phyloP scores from a whole-genome alignment of 164 flowering plant species.

The Kalanchoe fedtschenkoi region DNA sequence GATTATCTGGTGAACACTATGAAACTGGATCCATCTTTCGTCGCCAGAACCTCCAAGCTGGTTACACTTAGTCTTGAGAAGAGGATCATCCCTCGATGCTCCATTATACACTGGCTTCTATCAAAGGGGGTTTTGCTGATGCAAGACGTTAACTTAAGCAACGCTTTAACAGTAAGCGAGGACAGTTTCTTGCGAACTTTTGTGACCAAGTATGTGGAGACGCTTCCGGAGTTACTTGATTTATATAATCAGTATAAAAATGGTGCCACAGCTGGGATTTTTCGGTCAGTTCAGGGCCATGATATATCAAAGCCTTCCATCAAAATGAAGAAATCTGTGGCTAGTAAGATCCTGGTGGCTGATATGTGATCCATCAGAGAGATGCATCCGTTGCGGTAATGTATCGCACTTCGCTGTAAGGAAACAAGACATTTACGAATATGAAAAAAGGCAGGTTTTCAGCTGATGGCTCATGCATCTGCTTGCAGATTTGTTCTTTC shows the following conservation, averaged over 20 bases:
- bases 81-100: constrained; percentile 8
- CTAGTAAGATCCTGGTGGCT: too few relatives aligned
- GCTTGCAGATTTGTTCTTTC: too few relatives aligned
- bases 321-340: too few relatives aligned
- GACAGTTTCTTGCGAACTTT: not conserved
- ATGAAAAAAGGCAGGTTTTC: too few relatives aligned
- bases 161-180: not conserved
- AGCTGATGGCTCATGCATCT: too few relatives aligned
- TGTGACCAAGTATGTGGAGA: not conserved
- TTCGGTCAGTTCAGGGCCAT: not conserved
- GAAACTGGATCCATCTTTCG: not conserved
- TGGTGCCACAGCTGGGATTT: not conserved
- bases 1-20: constrained; percentile 7
- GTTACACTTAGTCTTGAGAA: constrained; percentile 6
- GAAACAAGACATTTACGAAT: too few relatives aligned
- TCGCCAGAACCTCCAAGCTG: not conserved
- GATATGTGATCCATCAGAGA: too few relatives aligned
- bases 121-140: constrained; percentile 2
- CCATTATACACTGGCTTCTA: not conserved
- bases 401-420: too few relatives aligned
- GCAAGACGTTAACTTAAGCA: not conserved
- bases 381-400: too few relatives aligned
- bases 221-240: not conserved
- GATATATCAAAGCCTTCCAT: too few relatives aligned
- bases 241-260: not conserved